Conservation (phyloP, 2,329 filamentous ascomycete genomes). For the Lomentospora prolificans region DNA sequence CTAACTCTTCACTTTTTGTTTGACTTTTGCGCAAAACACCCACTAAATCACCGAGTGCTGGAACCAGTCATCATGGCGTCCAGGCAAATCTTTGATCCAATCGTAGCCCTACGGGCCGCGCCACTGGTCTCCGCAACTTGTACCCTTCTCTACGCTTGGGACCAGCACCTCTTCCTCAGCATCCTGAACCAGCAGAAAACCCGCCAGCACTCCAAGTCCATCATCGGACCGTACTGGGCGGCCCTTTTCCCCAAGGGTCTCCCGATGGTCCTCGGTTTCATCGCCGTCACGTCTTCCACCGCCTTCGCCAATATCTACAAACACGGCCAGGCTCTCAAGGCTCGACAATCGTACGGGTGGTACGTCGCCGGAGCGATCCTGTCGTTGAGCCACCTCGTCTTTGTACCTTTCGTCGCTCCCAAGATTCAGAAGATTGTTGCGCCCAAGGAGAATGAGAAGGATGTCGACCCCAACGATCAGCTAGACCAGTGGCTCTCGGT, state of each 20-base stretch:
- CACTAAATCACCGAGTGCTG: too few species aligned
- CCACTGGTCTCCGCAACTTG: constrained; percentile 37
- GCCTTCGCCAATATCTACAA: constrained; percentile 18
- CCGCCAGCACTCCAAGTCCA: constrained; percentile 20
- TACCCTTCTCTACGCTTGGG: constrained; percentile 33
- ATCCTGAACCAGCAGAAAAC: constrained; percentile 22
- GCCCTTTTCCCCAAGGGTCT: constrained; percentile 28
- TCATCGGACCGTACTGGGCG: constrained; percentile 33
- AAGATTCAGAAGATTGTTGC: constrained; percentile 19
- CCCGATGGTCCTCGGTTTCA: constrained; percentile 21
- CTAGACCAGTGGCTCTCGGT: constrained; percentile 7
- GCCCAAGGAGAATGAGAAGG: constrained; percentile 14
- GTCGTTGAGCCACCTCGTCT: constrained; percentile 22
- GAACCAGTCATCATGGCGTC: constrained; percentile 29
- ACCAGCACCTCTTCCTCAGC: constrained; percentile 33
- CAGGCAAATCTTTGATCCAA: constrained; percentile 25
- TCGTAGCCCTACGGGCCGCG: constrained; percentile 28
- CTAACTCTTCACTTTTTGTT: too few species aligned
- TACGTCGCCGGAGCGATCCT: constrained; percentile 22
- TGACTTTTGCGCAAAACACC: too few species aligned
- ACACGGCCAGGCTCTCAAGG: constrained; percentile 14
- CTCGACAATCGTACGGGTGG: constrained; percentile 19
- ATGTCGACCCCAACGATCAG: constrained; percentile 9
- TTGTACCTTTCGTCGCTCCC: constrained; percentile 23
- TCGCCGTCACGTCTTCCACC: constrained; percentile 23